These are phyloP conservation scores for Suillus subaureus DNA, from an alignment of 768 basidiomycete genomes.

Conservation along the genomic window DNA sequence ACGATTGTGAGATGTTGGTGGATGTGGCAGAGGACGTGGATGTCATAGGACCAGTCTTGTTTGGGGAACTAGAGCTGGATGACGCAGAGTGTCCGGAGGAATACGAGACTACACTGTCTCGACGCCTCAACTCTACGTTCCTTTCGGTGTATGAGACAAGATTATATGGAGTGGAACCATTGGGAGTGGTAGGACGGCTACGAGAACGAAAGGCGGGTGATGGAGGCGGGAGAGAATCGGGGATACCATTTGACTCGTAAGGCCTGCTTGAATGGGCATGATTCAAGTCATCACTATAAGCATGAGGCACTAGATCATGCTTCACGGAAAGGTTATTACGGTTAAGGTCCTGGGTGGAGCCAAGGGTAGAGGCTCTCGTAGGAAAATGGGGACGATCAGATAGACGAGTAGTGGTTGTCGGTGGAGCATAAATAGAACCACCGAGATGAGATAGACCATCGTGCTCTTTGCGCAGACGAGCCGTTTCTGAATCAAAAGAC, in stretches of 20 bases:
- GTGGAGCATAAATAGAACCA: slow-evolving; percentile 38
- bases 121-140: slow-evolving; percentile 50
- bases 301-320: slow-evolving; percentile 43
- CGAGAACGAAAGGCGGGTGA: slow-evolving; percentile 50
- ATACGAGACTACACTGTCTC: slow-evolving; percentile 49
- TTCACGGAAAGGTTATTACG: slow-evolving; percentile 44
- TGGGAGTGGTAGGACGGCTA: slow-evolving; percentile 64
- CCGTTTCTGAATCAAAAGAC: slow-evolving; percentile 33
- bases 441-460: slow-evolving; percentile 10
- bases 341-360: slow-evolving; percentile 54
- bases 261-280: slow-evolving; percentile 37
- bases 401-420: slow-evolving; percentile 38
- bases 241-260: slow-evolving; percentile 15
- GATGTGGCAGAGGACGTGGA: slow-evolving; percentile 56
- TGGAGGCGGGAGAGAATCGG: slow-evolving; percentile 42
- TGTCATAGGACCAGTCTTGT: slow-evolving; percentile 49
- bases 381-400: slow-evolving; percentile 59
- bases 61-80: slow-evolving; percentile 43
- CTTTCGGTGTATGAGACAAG: slow-evolving; percentile 57
- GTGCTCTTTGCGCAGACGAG: slow-evolving; percentile 31
- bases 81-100: slow-evolving; percentile 59
- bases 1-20: slow-evolving; percentile 59
- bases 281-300: slow-evolving; percentile 72
- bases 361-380: slow-evolving; percentile 66
- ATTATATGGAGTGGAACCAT: slow-evolving; percentile 47